phyloP scores from a whole-genome alignment of 257 asterid species.

The Prunella vulgaris region DNA sequence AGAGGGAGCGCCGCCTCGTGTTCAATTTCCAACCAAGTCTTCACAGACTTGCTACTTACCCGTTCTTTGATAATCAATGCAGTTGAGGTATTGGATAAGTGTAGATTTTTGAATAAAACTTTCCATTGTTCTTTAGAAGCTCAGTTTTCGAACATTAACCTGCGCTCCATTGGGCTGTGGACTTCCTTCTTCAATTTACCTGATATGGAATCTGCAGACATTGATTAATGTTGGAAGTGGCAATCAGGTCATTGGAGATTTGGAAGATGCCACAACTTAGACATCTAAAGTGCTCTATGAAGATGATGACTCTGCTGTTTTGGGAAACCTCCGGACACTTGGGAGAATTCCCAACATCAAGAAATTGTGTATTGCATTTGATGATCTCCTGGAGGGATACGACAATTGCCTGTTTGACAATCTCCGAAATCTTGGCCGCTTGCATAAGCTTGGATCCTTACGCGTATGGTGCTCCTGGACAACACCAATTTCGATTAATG shows the following conservation, averaged over 20 bases:
- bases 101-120: background rate
- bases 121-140: too few species aligned
- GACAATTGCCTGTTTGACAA: background rate
- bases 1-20: background rate
- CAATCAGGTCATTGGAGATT: background rate
- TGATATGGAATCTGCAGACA: slow-evolving; percentile 6
- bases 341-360: background rate
- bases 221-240: background rate
- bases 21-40: background rate
- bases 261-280: background rate
- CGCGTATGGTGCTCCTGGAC: too few species aligned
- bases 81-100: background rate
- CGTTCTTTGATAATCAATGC: background rate
- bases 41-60: background rate
- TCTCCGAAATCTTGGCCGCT: background rate
- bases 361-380: background rate
- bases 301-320: background rate
- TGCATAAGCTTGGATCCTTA: background rate
- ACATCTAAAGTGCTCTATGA: background rate
- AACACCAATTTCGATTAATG: too few species aligned
- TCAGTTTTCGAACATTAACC: background rate
- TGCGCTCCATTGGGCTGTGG: background rate
- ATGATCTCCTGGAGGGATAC: too few species aligned
- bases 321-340: slow-evolving; percentile 1
- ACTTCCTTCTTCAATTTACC: background rate